These are phyloP conservation scores for Crucihimalaya himalaica DNA, from an alignment of 345 rosid species.

Conservation along the genomic window DNA sequence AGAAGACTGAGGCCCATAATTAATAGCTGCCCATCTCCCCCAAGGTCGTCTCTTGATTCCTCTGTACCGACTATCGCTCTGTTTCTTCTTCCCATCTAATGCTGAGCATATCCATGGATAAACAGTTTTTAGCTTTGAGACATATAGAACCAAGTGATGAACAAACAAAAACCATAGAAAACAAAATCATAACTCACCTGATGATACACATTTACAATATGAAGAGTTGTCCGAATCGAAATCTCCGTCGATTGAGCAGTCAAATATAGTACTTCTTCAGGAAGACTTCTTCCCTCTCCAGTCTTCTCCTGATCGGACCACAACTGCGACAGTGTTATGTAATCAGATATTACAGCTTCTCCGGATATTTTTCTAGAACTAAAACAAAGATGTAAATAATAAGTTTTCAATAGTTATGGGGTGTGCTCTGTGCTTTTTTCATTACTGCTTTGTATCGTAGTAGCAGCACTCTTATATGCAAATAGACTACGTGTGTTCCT, in stretches of 20 bases:
- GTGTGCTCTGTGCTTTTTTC: neutral
- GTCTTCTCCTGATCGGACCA: slow-evolving; percentile 43
- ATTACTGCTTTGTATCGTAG: neutral
- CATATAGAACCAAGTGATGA: neutral
- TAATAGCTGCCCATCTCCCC: slow-evolving; percentile 99
- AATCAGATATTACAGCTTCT: slow-evolving; percentile 62
- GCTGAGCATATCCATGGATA: slow-evolving; percentile 3
- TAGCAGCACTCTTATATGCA: neutral
- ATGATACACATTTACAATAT: neutral
- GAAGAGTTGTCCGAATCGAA: neutral
- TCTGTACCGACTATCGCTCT: slow-evolving; percentile 55
- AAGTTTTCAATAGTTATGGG: neutral
- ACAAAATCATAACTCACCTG: slow-evolving; percentile 13
- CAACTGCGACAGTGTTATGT: slow-evolving; percentile 33
- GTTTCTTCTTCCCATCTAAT: slow-evolving; percentile 23
- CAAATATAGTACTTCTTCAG: slow-evolving; percentile 27
- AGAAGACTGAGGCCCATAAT: too few species aligned
- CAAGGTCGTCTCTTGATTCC: slow-evolving; percentile 88
- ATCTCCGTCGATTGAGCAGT: slow-evolving; percentile 42
- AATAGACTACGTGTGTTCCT: neutral
- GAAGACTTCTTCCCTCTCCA: too few species aligned
- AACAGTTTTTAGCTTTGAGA: neutral
- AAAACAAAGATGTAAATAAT: neutral
- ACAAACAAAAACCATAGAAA: neutral
- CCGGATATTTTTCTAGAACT: slow-evolving; percentile 59